Evolutionary conservation across 2,329 filamentous ascomycete species (phyloP).

Genomic region (Davidsoniella eucalypti): DNA sequence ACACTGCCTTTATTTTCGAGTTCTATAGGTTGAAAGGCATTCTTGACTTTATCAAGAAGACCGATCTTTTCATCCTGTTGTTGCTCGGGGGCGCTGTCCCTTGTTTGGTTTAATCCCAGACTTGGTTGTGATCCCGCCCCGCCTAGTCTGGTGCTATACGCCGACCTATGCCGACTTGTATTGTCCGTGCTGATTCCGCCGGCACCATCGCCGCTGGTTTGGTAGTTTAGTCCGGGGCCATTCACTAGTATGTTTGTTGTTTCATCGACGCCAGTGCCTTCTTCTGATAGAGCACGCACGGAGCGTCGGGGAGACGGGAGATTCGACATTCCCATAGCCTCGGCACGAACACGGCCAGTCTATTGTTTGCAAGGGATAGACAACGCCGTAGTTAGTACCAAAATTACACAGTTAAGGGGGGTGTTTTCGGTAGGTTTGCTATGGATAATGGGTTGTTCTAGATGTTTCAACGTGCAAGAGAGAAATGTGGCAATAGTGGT

Average conservation of each 20-base stretch:
- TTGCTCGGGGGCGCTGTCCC: background rate
- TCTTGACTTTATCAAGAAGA: constrained; percentile 1
- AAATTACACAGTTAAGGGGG: background rate
- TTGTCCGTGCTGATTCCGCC: background rate
- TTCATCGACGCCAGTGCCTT: constrained; percentile 8
- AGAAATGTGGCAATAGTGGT: too few relatives aligned
- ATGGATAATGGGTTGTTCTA: too few relatives aligned
- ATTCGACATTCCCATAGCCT: constrained; percentile 3
- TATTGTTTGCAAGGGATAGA: background rate
- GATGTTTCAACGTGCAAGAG: too few relatives aligned
- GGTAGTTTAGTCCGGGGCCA: constrained; percentile 8
- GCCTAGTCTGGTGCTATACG: background rate
- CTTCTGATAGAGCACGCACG: background rate
- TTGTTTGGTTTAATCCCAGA: background rate
- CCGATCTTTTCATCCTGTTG: background rate
- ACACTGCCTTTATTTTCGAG: constrained; percentile 77
- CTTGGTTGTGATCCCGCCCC: background rate
- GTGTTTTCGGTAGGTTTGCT: background rate
- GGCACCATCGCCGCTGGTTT: background rate
- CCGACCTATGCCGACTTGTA: background rate
- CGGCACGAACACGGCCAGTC: constrained; percentile 6
- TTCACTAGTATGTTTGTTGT: constrained; percentile 10
- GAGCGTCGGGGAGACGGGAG: background rate
- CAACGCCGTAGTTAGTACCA: background rate
- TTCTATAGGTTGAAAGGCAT: constrained; percentile 44